Conservation (phyloP, 192 early-diverging fungal genomes). For the Linnemannia hyalina region DNA sequence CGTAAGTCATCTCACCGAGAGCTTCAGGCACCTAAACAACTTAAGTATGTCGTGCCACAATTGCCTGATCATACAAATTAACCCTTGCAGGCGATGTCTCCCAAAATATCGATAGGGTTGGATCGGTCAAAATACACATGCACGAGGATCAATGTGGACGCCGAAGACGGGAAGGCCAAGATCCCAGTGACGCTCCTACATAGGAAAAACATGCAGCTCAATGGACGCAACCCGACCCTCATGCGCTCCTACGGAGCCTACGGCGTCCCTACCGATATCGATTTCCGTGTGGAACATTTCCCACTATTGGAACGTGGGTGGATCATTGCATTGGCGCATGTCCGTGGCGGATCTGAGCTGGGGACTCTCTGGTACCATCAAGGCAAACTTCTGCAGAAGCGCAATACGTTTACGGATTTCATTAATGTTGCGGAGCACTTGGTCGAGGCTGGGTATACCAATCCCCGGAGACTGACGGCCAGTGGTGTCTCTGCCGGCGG, state of each 20-base stretch:
- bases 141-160: conserved; percentile 59
- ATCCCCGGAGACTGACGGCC: conserved; percentile 67
- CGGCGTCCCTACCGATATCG: conserved; percentile 79
- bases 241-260: conserved; percentile 88
- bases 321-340: conserved; percentile 86
- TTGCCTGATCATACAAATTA: neutral
- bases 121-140: conserved; percentile 61
- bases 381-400: conserved; percentile 78
- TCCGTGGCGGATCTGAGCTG: conserved; percentile 82
- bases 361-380: conserved; percentile 84
- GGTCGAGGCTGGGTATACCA: conserved; percentile 69
- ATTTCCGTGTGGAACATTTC: conserved; percentile 82
- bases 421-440: conserved; percentile 76
- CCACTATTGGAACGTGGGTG: conserved; percentile 85
- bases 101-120: conserved; percentile 47
- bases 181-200: conserved; percentile 79
- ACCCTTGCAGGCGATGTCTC: neutral
- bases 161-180: conserved; percentile 53
- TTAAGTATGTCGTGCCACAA: neutral
- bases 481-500: conserved; percentile 86
- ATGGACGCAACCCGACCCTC: conserved; percentile 68
- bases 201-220: conserved; percentile 59
- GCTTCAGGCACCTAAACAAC: neutral
- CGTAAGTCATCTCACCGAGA: conserved; percentile 31
- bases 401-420: conserved; percentile 81